A percentile compares a stretch with the other conserved stretches of the same genome.
Evolutionary conservation across 106 monocot genomes (phyloP).

Genomic region (Iris macrosiphon): DNA sequence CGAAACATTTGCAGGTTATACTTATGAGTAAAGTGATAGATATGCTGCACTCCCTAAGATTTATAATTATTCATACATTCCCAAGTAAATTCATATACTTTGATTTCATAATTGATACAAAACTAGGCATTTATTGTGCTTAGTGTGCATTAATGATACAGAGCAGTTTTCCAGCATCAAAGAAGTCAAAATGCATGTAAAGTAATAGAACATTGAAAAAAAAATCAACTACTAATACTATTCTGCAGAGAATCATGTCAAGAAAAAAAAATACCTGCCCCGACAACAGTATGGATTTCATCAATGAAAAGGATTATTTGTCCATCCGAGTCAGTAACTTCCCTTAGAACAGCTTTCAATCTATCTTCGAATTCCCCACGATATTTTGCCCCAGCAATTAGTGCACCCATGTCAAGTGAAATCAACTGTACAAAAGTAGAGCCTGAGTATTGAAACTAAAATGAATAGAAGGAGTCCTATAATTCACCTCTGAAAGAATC

Average conservation of each 20-base stretch:
- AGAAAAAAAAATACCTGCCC: slow-evolving; percentile 61
- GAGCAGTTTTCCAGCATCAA: too few relatives aligned
- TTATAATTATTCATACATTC: too few relatives aligned
- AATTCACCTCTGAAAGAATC: background rate
- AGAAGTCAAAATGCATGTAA: background rate
- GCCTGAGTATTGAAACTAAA: background rate
- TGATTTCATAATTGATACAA: too few relatives aligned
- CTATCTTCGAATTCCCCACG: slow-evolving; percentile 97
- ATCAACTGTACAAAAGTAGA: slow-evolving; percentile 50
- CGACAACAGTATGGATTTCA: slow-evolving; percentile 99
- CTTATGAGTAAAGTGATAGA: too few relatives aligned
- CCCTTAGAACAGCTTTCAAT: slow-evolving; percentile 92
- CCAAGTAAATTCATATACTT: too few relatives aligned
- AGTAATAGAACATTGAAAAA: background rate
- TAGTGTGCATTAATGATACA: too few relatives aligned
- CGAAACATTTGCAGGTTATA: too few relatives aligned
- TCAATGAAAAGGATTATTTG: slow-evolving; percentile 94
- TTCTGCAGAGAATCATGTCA: background rate
- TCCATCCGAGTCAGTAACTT: slow-evolving; percentile 96
- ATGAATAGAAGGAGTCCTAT: background rate
- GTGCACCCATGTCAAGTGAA: slow-evolving; percentile 95
- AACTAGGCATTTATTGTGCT: too few relatives aligned
- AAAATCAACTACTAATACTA: background rate
- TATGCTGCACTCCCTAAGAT: too few relatives aligned
- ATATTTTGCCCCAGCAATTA: slow-evolving; percentile 95